Percentiles rank a stretch among this genome's conserved stretches.
phyloP scores from a whole-genome alignment of 805 yeast genomes.

The Kodamaea fukazawae region DNA sequence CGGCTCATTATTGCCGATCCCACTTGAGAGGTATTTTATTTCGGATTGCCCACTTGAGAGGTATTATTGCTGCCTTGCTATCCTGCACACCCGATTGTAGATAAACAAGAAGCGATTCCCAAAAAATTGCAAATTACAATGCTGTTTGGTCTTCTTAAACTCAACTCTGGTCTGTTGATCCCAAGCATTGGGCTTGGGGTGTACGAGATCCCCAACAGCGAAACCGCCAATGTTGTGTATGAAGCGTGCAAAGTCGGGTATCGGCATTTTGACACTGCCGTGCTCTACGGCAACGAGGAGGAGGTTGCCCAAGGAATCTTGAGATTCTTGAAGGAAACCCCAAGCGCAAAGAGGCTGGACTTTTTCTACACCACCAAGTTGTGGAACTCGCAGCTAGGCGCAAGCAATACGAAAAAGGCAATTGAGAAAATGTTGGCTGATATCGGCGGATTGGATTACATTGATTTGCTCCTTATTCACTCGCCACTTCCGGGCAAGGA shows the following conservation, averaged over 20 bases:
- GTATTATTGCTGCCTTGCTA: neutral
- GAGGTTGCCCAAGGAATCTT: constrained; percentile 64
- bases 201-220: constrained; percentile 37
- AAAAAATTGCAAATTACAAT: neutral
- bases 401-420: constrained; percentile 51
- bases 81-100: neutral
- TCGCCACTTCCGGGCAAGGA: constrained; percentile 46
- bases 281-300: constrained; percentile 63
- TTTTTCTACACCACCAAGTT: constrained; percentile 61
- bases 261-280: constrained; percentile 75
- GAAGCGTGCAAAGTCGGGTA: constrained; percentile 65
- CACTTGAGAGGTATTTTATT: no score
- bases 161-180: constrained; percentile 32
- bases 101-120: neutral
- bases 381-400: constrained; percentile 47
- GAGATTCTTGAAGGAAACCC: constrained; percentile 35
- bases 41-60: neutral
- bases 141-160: constrained; percentile 14
- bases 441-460: constrained; percentile 57
- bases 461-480: constrained; percentile 69
- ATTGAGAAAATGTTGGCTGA: constrained; percentile 52
- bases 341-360: constrained; percentile 24
- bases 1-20: no score
- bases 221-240: constrained; percentile 43
- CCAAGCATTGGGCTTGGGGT: constrained; percentile 53